Base-by-base conservation (phyloP, 108 stramenopile species). In the Craspedostauros australis region DNA sequence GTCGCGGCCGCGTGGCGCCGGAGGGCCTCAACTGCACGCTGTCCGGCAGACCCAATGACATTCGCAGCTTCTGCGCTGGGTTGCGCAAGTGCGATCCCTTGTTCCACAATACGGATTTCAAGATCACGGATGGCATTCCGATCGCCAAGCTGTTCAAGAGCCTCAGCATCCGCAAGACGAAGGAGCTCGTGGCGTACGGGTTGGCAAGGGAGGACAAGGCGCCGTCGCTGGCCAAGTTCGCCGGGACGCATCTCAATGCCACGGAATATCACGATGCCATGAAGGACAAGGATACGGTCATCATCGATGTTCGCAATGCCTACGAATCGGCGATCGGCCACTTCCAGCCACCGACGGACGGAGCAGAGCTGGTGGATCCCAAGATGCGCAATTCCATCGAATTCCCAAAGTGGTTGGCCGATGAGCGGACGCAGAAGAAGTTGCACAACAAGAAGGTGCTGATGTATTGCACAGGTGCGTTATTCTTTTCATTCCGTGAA, bases 1-100 rank as follows among this genome's bases (percentile, higher is more conserved):
- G 89, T 5, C 56, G 89, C 9, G 75, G 78, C 5, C 66, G 89
- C 1, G 73, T 78, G 14, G 85, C 89, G 3, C 79, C 69, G 11
- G 89, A 91, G 54, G 89, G 89, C 4, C 50, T 91, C 24, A 91
- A 91, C 46, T 85, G 79, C 51, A 91, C 89, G 1, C 52, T 91
- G 18, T 85, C 83, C 1, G 80, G 77, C n/a, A 75, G 69, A 8
- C 56, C 69, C 1, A 18, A 62, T n/a, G 54, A 57, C 22, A 34
- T 86, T 0, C 74, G 84, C 6, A 28, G 24, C 2, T 86, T 82
- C 47, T 80, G 76, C 51, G 47, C 61, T 12, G 62, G 36, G 15
- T 50, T 92, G 5, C 58, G 86, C 19, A 55, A 73, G 30, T 75
- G 66, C 61, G 39, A 73, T 50, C 45, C 58, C 0, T 39, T 74